Base-by-base conservation (phyloP, 1,284 basidiomycete species). In the Porogramme epimiltina region DNA sequence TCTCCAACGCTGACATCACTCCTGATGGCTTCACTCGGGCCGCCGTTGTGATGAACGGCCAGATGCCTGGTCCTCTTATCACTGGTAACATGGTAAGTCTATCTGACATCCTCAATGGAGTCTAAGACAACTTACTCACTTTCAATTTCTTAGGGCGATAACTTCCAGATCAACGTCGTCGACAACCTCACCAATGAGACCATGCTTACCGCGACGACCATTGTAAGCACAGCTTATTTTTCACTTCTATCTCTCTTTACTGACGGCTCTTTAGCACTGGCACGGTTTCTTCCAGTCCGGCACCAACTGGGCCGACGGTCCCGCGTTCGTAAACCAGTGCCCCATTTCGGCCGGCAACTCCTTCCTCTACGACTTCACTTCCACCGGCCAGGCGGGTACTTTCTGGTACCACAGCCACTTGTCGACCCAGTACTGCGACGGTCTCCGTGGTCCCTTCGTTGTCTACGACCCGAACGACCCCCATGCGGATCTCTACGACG, bases 381-480 rank as follows among this genome's bases (percentile, higher is more conserved):
- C 56, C 11, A 56, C 61, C 24, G 59, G 54, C 20, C 68, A 66
- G 31, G 64, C 68, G 15, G 70, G 68, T 66, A 70, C 58, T 1
- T 55, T 42, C 18, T 52, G 45, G 50, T 56, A 58, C 33, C 53
- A 62, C 28, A 58, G 45, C 50, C 44, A 45, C n/a, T 18, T 45
- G 31, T 45, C 43, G 19, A 45, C 43, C 33, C 43, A 45, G 43
- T 45, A 58, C 39, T 58, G 74, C 37, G 75, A 78, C 38, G 55
- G 54, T 39, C 56, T 67, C 6, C 51, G 65, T 15, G 67, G 66
- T 3, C 61, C 72, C 1, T 43, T 77, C 23, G 63, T 76, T 16
- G 58, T 76, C 26, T 75, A 73, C 58, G 75, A 76, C 51, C 70
- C 65, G 0, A 37, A 70, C 6, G 74, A 77, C 51, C 75, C 74